These are phyloP conservation scores for Verticillium tricorpus DNA, from an alignment of 2,329 filamentous ascomycete species.

Conservation along the genomic window DNA sequence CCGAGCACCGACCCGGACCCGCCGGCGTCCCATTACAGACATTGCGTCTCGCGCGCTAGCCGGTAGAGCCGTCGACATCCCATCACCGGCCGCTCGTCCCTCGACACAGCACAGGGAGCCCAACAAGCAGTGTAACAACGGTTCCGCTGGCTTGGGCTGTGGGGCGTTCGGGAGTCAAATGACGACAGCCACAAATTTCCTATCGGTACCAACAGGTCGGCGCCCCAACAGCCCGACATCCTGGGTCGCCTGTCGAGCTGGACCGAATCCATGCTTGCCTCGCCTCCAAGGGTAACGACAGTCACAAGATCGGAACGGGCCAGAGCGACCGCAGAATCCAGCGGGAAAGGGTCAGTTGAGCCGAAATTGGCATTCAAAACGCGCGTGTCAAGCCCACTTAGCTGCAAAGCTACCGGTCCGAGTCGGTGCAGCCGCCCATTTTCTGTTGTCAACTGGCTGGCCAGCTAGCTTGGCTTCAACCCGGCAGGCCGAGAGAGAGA, in stretches of 20 bases:
- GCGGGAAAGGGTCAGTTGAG: background rate
- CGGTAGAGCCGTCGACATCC: background rate
- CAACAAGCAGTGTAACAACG: background rate
- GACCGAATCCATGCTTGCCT: background rate
- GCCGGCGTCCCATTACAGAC: background rate
- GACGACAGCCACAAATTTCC: conserved; percentile 15
- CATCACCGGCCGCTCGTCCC: background rate
- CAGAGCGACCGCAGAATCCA: background rate
- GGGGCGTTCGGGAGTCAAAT: conserved; percentile 12
- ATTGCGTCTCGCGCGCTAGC: background rate
- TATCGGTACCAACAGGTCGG: conserved; percentile 13
- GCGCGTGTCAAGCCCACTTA: background rate
- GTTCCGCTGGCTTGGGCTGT: conserved; percentile 8
- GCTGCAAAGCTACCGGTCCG: background rate
- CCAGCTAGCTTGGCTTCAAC: background rate
- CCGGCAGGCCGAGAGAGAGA: background rate
- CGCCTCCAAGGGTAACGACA: background rate
- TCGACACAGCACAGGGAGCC: background rate
- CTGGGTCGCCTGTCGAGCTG: background rate
- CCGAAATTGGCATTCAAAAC: background rate
- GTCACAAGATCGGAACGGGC: background rate
- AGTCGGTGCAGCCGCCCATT: background rate
- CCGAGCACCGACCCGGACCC: background rate
- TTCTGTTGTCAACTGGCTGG: background rate
- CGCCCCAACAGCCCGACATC: background rate